Evolutionary conservation across 1,284 basidiomycete genomes (phyloP).

Genomic region (Ceratobasidium sp.): DNA sequence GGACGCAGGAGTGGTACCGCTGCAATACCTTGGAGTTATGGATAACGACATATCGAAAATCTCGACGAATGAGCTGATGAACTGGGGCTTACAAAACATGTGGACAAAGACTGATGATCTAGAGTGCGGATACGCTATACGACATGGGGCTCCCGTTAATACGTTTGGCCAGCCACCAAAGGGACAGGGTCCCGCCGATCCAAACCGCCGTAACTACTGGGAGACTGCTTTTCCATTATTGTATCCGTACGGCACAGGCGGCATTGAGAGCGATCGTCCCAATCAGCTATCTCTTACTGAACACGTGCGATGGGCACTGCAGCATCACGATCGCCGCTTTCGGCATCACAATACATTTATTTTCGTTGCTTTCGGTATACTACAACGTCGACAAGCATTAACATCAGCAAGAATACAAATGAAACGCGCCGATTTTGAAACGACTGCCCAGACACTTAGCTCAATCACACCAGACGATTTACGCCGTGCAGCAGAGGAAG

Average conservation of each 20-base stretch:
- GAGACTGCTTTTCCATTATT: constrained; percentile 55
- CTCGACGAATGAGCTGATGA: not conserved
- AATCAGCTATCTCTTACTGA: constrained; percentile 50
- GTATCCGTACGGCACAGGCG: constrained; percentile 59
- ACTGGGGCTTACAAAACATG: constrained; percentile 29
- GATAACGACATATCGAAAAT: constrained; percentile 26
- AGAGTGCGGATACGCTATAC: constrained; percentile 37
- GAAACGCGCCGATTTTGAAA: constrained; percentile 39
- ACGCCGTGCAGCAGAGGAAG: constrained; percentile 43
- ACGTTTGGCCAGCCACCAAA: constrained; percentile 13
- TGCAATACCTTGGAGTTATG: constrained; percentile 10
- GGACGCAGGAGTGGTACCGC: constrained; percentile 1
- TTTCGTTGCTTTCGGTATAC: constrained; percentile 55
- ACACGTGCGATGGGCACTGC: constrained; percentile 56
- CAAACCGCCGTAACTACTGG: constrained; percentile 45
- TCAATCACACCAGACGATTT: constrained; percentile 39
- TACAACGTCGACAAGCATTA: constrained; percentile 47
- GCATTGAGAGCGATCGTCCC: constrained; percentile 52
- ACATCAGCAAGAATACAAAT: constrained; percentile 46
- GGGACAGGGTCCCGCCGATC: not conserved
- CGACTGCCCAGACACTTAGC: not conserved
- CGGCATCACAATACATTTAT: constrained; percentile 52
- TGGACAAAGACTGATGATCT: not conserved
- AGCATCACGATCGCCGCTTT: constrained; percentile 55
- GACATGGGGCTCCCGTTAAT: constrained; percentile 38